Base-by-base conservation (phyloP, 2,329 filamentous ascomycete species). In the Didymella lethalis region DNA sequence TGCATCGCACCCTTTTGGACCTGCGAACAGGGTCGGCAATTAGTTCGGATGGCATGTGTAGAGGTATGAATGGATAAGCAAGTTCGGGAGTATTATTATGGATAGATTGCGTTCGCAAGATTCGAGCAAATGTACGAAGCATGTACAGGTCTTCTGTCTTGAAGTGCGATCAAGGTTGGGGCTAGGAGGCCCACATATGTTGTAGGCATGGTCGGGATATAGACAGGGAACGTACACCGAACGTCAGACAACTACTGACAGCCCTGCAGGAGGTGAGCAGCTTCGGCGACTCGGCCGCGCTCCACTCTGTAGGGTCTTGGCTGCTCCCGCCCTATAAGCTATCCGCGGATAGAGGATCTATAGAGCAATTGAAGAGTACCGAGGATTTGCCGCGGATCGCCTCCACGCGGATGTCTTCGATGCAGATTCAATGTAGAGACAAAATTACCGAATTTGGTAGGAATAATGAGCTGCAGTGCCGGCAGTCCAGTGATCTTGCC, bases 1-100 rank as follows among this genome's bases (percentile, higher is more conserved):
- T 66, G 28, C 61, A 60, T 44, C 63, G 59, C 16, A 67, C 53
- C 44, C 57, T 66, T 43, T 60, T 67, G 28, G 20, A 29, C 31
- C 12, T 38, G 31, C 25, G 50, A n/a, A 47, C 23, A 36, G 43
- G 32, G 16, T 28, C 25, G 8, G 47, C 45, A 11, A 28, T 45
- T 7, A 43, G 11, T 18, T 40, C 26, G 18, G 51, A 47, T 2
- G 44, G 32, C 26, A 54, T 47, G 1, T 25, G n/a, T n/a, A 20
- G 20, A 7, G 25, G 36, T 40, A 29, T 20, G 23, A 40, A 18
- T 31, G 41, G 8, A 11, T n/a, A n/a, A 11, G 40, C 1, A 40
- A 10, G 18, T 20, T 40, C 38, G 7, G 34, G 16, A 23, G 6
- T 16, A 7, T 25, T 12, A 18, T 8, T 34, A 26, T 31, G 34